These are phyloP conservation scores for Didymella lethalis DNA, from an alignment of 2,329 filamentous ascomycete genomes.

Conservation along the genomic window DNA sequence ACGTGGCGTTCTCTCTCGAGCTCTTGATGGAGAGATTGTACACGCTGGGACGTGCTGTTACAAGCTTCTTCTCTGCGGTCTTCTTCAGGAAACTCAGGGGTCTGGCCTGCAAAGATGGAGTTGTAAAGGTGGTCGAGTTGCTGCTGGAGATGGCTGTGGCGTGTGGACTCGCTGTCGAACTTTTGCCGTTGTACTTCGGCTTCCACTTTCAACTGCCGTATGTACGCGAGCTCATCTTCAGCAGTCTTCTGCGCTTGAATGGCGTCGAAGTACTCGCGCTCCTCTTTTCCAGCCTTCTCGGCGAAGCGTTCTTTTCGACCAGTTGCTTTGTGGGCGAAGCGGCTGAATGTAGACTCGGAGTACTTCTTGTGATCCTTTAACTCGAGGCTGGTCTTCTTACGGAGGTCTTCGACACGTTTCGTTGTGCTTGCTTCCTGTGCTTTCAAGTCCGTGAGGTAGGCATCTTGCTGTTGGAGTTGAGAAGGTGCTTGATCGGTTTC, in stretches of 20 bases:
- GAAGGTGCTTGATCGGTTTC: conserved; percentile 42
- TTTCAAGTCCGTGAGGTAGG: conserved; percentile 41
- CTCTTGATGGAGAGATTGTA: conserved; percentile 24
- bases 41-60: conserved; percentile 22
- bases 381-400: conserved; percentile 32
- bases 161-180: conserved; percentile 27
- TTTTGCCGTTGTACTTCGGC: conserved; percentile 31
- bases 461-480: conserved; percentile 42
- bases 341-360: conserved; percentile 42
- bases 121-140: conserved; percentile 44
- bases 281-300: conserved; percentile 47
- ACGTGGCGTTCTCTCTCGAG: conserved; percentile 39
- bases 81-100: conserved; percentile 45
- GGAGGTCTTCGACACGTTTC: conserved; percentile 29
- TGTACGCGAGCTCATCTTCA: conserved; percentile 42
- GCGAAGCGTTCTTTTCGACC: conserved; percentile 40
- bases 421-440: conserved; percentile 31
- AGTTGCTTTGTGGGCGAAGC: conserved; percentile 44
- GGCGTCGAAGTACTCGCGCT: conserved; percentile 47
- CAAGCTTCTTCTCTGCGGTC: conserved; percentile 39
- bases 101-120: conserved; percentile 44
- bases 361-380: conserved; percentile 47
- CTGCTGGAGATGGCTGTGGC: conserved; percentile 33
- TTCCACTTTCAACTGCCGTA: conserved; percentile 35
- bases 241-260: conserved; percentile 44